Percentiles rank a stretch among this genome's conserved stretches.
phyloP scores from a whole-genome alignment of 257 asterid species.

The Coffea eugenioides region DNA sequence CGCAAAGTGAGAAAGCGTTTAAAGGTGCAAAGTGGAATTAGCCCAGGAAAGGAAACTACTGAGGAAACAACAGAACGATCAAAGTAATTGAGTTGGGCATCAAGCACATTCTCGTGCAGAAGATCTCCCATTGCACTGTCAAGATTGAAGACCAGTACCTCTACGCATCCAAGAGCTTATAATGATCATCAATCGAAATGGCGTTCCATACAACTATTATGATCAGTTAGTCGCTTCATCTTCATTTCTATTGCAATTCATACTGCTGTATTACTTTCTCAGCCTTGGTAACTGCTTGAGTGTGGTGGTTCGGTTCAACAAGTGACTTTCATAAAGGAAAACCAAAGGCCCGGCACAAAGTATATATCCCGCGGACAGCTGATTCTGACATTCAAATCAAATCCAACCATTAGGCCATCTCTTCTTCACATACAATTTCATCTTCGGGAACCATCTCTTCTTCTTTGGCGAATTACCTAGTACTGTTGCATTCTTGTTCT shows the following conservation, averaged over 20 bases:
- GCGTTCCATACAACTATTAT: background rate
- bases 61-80: background rate
- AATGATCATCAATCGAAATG: background rate
- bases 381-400: conserved; percentile 12
- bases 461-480: conserved; percentile 16
- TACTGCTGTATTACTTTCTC: too few species aligned
- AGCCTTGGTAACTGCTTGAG: too few species aligned
- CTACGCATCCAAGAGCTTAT: background rate
- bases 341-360: too few species aligned
- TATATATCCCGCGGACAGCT: too few species aligned
- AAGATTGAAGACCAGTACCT: background rate
- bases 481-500: background rate
- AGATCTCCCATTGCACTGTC: background rate
- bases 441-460: conserved; percentile 33
- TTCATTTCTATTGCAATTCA: too few species aligned
- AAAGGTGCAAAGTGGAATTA: too few species aligned
- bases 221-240: background rate
- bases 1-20: too few species aligned
- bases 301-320: background rate
- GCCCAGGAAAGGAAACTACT: too few species aligned
- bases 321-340: background rate
- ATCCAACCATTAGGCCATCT: conserved; percentile 89
- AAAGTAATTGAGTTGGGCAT: background rate
- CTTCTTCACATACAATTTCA: conserved; percentile 41
- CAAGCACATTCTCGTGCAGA: background rate